Conservation (phyloP, 1,139 yeast genomes). For the Nematodospora anomalae region DNA sequence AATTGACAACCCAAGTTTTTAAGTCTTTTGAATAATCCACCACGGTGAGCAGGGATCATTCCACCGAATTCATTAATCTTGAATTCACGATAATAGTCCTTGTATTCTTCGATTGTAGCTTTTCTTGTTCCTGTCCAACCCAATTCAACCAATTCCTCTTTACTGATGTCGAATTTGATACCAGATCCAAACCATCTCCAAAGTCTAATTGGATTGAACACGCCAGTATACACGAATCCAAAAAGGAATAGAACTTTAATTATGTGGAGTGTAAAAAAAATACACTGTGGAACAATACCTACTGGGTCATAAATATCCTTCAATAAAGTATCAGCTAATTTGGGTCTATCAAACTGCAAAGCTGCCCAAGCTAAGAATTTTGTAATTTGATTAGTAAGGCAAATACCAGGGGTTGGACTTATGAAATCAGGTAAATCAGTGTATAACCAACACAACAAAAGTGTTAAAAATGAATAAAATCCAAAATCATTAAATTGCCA, state of each 20-base stretch:
- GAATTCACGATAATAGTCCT: conserved; percentile 64
- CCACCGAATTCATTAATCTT: conserved; percentile 74
- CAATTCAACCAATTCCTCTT: conserved; percentile 58
- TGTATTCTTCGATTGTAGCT: conserved; percentile 69
- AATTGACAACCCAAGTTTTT: conserved; percentile 62
- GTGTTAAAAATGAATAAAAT: conserved; percentile 42
- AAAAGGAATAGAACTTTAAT: conserved; percentile 61
- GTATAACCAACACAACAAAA: conserved; percentile 74
- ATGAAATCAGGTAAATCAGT: conserved; percentile 87
- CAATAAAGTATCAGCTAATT: conserved; percentile 45
- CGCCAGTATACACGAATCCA: conserved; percentile 62
- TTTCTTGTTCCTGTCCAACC: conserved; percentile 95
- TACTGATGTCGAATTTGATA: conserved; percentile 40
- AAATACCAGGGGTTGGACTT: conserved; percentile 90
- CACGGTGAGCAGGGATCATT: conserved; percentile 71
- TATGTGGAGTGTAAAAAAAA: conserved; percentile 71
- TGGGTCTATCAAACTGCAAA: conserved; percentile 30
- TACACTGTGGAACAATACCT: conserved; percentile 54
- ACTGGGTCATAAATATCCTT: conserved; percentile 46
- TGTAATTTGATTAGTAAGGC: conserved; percentile 68
- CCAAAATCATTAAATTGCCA: conserved; percentile 64
- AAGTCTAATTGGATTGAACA: conserved; percentile 65
- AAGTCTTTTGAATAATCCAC: conserved; percentile 65
- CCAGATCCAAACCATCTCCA: conserved; percentile 28
- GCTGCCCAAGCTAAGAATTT: conserved; percentile 36